Conservation (phyloP, 768 basidiomycete species). For the Serendipita sp. region DNA sequence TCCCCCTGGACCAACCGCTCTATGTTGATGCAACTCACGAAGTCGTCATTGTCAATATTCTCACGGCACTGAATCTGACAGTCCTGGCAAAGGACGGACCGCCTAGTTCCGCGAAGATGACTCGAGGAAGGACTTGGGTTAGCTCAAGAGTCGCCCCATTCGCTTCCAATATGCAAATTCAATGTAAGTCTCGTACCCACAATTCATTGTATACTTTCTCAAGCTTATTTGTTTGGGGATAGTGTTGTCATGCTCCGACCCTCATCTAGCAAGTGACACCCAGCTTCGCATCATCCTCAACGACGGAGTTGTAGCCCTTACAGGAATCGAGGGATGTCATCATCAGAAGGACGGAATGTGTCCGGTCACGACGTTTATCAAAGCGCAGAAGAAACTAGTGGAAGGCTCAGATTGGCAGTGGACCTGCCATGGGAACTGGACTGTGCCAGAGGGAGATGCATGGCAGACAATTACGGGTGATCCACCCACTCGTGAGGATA, state of each 20-base stretch:
- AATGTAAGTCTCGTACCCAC: conserved; percentile 30
- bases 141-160: conserved; percentile 24
- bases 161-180: conserved; percentile 43
- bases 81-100: conserved; percentile 58
- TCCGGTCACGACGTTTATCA: conserved; percentile 19
- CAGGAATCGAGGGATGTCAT: conserved; percentile 19
- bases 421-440: conserved; percentile 45
- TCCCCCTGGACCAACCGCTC: conserved; percentile 19
- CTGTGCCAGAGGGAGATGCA: conserved; percentile 39
- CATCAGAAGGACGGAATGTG: conserved; percentile 21
- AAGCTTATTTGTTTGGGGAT: not conserved
- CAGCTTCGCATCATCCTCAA: conserved; percentile 21
- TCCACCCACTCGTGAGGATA: conserved; percentile 22
- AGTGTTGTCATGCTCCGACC: conserved; percentile 13
- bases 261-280: conserved; percentile 16
- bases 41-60: conserved; percentile 75
- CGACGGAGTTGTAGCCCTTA: conserved; percentile 22
- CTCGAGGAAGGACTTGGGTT: conserved; percentile 22
- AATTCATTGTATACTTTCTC: too few relatives aligned
- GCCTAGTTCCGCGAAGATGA: conserved; percentile 58
- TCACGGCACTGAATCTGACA: conserved; percentile 74
- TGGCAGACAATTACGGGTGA: conserved; percentile 69
- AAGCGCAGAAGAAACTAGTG: conserved; percentile 17
- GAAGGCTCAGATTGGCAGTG: conserved; percentile 22
- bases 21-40: conserved; percentile 52